Conservation (phyloP, 2,329 filamentous ascomycete genomes). For the Fusarium oxysporum region DNA sequence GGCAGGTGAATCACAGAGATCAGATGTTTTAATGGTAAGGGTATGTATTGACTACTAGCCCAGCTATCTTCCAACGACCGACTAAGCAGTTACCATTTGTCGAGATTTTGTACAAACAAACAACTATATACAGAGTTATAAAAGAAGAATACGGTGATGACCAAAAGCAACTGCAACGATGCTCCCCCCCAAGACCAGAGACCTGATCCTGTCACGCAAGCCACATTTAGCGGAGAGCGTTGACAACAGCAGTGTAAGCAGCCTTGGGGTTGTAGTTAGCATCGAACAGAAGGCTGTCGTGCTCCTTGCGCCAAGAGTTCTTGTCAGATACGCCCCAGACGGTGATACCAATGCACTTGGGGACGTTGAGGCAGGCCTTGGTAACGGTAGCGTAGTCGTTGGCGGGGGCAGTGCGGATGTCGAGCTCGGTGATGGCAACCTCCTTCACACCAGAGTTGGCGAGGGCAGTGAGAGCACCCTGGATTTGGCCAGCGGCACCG, state of each 20-base stretch:
- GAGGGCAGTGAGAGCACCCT: constrained; percentile 64
- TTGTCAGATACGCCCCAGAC: constrained; percentile 67
- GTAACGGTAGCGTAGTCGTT: constrained; percentile 69
- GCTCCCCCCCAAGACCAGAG: not conserved
- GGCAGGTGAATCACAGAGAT: not conserved
- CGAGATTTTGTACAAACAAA: constrained; percentile 5
- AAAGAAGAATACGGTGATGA: constrained; percentile 5
- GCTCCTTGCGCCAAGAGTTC: constrained; percentile 49
- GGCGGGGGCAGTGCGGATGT: constrained; percentile 69
- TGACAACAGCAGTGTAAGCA: constrained; percentile 58
- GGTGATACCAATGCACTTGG: constrained; percentile 74
- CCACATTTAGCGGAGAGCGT: constrained; percentile 19
- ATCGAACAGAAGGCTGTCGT: constrained; percentile 66
- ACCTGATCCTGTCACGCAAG: not conserved
- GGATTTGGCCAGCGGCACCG: constrained; percentile 49
- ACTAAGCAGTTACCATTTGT: not conserved
- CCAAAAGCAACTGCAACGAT: not conserved
- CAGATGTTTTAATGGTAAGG: not conserved
- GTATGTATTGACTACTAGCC: not conserved
- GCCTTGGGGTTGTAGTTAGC: constrained; percentile 62
- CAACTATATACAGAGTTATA: constrained; percentile 11
- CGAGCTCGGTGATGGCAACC: constrained; percentile 75
- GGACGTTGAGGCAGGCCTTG: constrained; percentile 67
- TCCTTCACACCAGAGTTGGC: constrained; percentile 64
- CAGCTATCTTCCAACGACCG: not conserved